phyloP scores from a whole-genome alignment of 1,139 yeast species.

The Kodamaea suecica region DNA sequence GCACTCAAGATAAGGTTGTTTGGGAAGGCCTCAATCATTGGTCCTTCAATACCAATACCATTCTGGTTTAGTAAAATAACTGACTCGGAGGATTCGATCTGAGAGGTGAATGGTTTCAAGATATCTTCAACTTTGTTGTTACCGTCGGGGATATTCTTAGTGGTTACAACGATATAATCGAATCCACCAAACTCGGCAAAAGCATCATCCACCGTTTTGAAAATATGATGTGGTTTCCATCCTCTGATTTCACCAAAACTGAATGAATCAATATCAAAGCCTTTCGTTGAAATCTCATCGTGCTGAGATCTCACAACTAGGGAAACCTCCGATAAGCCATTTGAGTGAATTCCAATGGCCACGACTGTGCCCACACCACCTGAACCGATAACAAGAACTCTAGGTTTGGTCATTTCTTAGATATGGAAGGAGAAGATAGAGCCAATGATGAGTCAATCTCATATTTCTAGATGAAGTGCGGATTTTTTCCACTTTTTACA shows the following conservation, averaged over 20 bases:
- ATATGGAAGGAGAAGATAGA: too few relatives aligned
- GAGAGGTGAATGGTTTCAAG: constrained; percentile 52
- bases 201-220: constrained; percentile 46
- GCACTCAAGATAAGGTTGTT: constrained; percentile 61
- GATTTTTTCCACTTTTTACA: too few relatives aligned
- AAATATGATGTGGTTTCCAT: constrained; percentile 55
- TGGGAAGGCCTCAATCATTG: constrained; percentile 58
- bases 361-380: constrained; percentile 34
- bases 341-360: constrained; percentile 18
- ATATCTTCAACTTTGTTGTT: constrained; percentile 53
- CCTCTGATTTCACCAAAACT: constrained; percentile 54
- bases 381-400: constrained; percentile 40
- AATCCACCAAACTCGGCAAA: constrained; percentile 42
- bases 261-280: constrained; percentile 58
- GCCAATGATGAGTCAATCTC: too few relatives aligned
- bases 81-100: constrained; percentile 15
- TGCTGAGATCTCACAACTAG: constrained; percentile 67
- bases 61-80: constrained; percentile 47
- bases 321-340: constrained; percentile 40
- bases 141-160: constrained; percentile 73
- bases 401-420: constrained; percentile 17
- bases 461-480: too few relatives aligned
- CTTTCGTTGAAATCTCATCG: constrained; percentile 46
- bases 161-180: constrained; percentile 66
- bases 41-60: constrained; percentile 69